These are phyloP conservation scores for Magnolia kwangsiensis DNA, from an alignment of 164 flowering plant genomes.

Conservation along the genomic window DNA sequence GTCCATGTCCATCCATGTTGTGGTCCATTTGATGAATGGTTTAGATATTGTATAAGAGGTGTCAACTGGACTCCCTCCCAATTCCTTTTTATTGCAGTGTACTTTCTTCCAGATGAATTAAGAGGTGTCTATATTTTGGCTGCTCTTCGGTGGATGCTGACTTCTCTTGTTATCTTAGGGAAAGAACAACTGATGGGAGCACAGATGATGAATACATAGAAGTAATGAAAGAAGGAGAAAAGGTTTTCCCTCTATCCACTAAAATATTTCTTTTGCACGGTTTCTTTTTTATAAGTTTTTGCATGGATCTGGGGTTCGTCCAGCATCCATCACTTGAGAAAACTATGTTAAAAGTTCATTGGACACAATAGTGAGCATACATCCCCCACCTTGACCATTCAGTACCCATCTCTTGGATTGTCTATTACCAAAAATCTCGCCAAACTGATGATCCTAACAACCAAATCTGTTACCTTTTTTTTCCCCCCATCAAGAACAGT, in stretches of 20 bases:
- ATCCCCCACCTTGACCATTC: neutral
- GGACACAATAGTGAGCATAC: neutral
- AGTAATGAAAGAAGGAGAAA: slow-evolving; percentile 37
- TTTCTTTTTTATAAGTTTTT: too few species aligned
- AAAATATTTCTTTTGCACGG: neutral
- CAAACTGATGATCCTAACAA: too few species aligned
- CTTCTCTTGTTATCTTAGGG: slow-evolving; percentile 32
- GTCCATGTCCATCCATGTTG: too few species aligned
- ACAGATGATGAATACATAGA: slow-evolving; percentile 23
- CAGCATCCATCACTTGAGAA: neutral
- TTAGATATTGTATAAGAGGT: too few species aligned
- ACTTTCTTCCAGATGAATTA: neutral
- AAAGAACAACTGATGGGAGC: slow-evolving; percentile 31
- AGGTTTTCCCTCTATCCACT: slow-evolving; percentile 31
- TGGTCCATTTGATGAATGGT: too few species aligned
- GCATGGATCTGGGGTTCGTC: too few species aligned
- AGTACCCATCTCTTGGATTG: too few species aligned
- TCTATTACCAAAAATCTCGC: too few species aligned
- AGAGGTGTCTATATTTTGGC: neutral
- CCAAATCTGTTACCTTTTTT: too few species aligned
- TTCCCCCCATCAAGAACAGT: too few species aligned
- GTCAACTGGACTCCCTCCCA: neutral
- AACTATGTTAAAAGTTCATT: neutral
- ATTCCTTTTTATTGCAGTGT: neutral
- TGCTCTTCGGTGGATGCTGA: neutral